Base-by-base conservation (phyloP, 2,329 filamentous ascomycete genomes). In the Colletotrichum lupini region DNA sequence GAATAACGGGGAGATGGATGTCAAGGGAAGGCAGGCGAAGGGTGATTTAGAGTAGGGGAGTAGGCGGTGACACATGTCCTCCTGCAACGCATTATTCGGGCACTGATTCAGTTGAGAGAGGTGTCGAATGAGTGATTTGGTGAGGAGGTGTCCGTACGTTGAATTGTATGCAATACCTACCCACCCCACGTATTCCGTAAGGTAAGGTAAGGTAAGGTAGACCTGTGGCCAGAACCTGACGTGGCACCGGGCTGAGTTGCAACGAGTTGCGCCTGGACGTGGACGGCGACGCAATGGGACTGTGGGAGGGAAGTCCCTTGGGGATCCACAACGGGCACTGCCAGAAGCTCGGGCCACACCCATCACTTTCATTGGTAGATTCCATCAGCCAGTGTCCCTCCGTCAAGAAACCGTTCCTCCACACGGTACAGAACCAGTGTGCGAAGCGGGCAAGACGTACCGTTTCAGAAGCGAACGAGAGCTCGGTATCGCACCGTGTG, bases 231-330 rank as follows among this genome's bases (percentile, higher is more conserved):
- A 59, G 52, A 72, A 60, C 73, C 65, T 73, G 73, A 74, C 73
- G 73, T 74, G 73, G 73, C 73, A 72, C 62, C 53, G 57, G 73
- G 73, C 69, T 74, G 69, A 74, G 64, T 42, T 42, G 37, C 37
- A 42, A 42, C 37, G 42, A n/a, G 16, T 46, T n/a, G 42, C 42
- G 37, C 37, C 37, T 42, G 37, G 32, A 35, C 32, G 32, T 35
- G 32, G 32, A 35, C 32, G 32, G 32, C 32, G 32, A 35, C 32
- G 19, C 42, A n/a, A 49, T 49, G 19, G 16, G 16, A 49, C 42
- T 19, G 19, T 49, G 42, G 42, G 42, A 49, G 16, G 66, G 42
- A 49, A 9, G 66, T 74, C 69, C 61, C 69, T 73, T 49, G 30
- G 55, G 55, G 66, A 55, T 59, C 69, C 69, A 72, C 66, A 63